These are phyloP conservation scores for Solanum aculeatissimum DNA, from an alignment of 305 asterid genomes.

Conservation along the genomic window DNA sequence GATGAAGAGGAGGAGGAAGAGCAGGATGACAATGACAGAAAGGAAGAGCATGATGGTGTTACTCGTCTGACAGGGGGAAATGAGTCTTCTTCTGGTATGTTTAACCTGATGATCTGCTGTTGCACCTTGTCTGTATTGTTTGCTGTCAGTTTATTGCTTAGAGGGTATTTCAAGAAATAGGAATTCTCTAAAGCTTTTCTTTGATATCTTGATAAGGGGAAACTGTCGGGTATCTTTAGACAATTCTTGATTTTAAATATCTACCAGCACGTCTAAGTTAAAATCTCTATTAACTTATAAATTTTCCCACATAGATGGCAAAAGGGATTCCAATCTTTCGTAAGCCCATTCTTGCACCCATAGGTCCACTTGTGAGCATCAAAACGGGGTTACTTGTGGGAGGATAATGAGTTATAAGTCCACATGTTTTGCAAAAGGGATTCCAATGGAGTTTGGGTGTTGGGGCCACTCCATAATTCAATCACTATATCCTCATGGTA, in stretches of 20 bases:
- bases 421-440: neutral
- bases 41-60: conserved; percentile 2
- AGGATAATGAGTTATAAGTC: neutral
- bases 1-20: conserved; percentile 36
- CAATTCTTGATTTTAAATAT: neutral
- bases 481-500: neutral
- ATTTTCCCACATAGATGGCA: neutral
- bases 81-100: conserved; percentile 61
- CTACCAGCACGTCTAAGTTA: neutral
- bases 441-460: neutral
- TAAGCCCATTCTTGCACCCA: neutral
- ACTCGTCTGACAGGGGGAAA: conserved; percentile 26
- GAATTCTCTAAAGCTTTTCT: neutral
- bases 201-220: neutral
- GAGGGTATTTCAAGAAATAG: neutral
- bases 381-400: neutral
- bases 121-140: neutral
- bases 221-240: neutral
- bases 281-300: neutral
- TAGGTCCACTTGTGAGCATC: neutral
- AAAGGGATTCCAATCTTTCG: neutral
- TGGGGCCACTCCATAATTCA: neutral
- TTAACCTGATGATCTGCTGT: neutral
- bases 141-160: neutral
- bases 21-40: neutral